Conservation (phyloP, 331 rosid genomes). For the Spiraea crenata region DNA sequence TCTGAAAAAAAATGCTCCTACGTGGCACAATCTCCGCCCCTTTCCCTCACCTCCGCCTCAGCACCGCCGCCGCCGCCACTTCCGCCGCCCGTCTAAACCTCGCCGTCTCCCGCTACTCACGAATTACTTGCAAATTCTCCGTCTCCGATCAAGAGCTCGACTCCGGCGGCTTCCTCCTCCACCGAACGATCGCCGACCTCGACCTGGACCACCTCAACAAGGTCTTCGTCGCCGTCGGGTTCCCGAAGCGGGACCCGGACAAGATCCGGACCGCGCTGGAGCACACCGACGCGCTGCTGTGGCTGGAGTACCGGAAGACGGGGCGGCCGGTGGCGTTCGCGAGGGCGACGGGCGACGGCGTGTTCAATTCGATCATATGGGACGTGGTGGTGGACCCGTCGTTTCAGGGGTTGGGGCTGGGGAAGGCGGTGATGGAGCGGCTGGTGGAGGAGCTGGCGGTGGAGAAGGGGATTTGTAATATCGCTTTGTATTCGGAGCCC, state of each 20-base stretch:
- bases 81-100: conserved; percentile 28
- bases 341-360: conserved; percentile 86
- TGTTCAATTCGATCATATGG: conserved; percentile 91
- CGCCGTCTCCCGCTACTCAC: conserved; percentile 39
- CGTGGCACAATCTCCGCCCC: conserved; percentile 47
- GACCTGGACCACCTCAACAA: conserved; percentile 68
- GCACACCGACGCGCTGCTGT: conserved; percentile 63
- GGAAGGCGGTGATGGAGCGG: conserved; percentile 86
- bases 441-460: conserved; percentile 40
- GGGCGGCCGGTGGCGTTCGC: conserved; percentile 75
- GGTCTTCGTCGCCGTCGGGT: conserved; percentile 84
- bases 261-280: conserved; percentile 64
- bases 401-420: conserved; percentile 85
- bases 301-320: conserved; percentile 67
- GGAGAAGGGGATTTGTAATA: conserved; percentile 58
- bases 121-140: conserved; percentile 30
- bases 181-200: conserved; percentile 51
- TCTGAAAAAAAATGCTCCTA: conserved; percentile 43
- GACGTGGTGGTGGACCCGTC: conserved; percentile 95
- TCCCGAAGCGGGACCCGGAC: conserved; percentile 68
- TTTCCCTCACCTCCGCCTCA: conserved; percentile 28
- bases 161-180: conserved; percentile 69
- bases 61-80: not conserved
- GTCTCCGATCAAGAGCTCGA: conserved; percentile 57
- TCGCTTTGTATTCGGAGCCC: conserved; percentile 82